Conservation (phyloP, 2,329 filamentous ascomycete genomes). For the Volutella citrinella region DNA sequence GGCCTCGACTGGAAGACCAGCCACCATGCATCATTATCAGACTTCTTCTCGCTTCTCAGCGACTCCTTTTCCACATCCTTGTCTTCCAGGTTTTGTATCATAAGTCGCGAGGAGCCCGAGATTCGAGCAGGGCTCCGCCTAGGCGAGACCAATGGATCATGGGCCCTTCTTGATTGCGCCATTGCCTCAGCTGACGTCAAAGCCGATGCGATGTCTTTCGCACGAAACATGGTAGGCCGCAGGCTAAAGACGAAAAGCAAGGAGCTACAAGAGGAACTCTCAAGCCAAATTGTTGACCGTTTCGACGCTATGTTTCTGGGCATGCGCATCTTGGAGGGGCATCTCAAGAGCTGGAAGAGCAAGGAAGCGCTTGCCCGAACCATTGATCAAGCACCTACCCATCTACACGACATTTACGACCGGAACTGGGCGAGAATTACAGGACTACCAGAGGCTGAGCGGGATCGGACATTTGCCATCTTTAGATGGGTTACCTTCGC, state of each 20-base stretch:
- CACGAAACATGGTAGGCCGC: slow-evolving; percentile 24
- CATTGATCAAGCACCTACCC: slow-evolving; percentile 26
- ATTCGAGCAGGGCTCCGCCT: slow-evolving; percentile 17
- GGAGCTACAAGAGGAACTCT: slow-evolving; percentile 15
- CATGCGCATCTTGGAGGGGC: slow-evolving; percentile 24
- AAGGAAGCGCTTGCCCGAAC: slow-evolving; percentile 24
- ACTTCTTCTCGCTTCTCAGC: slow-evolving; percentile 1
- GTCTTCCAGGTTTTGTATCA: slow-evolving; percentile 19
- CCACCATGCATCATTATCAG: neutral
- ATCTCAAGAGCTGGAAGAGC: slow-evolving; percentile 23
- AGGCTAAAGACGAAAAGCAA: slow-evolving; percentile 26
- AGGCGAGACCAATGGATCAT: neutral
- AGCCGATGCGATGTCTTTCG: slow-evolving; percentile 19
- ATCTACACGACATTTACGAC: slow-evolving; percentile 27
- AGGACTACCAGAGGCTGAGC: slow-evolving; percentile 11
- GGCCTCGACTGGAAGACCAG: slow-evolving; percentile 2
- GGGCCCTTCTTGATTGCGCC: neutral
- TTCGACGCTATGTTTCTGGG: slow-evolving; percentile 32
- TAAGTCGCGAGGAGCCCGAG: slow-evolving; percentile 21
- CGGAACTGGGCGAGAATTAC: slow-evolving; percentile 28
- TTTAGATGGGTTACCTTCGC: slow-evolving; percentile 29
- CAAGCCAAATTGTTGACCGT: slow-evolving; percentile 22
- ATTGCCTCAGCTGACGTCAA: slow-evolving; percentile 16
- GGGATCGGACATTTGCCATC: slow-evolving; percentile 25
- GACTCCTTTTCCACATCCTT: neutral